These are phyloP conservation scores for Acanthamoeba comandoni DNA, from an alignment of 208 protist genomes.

Conservation along the genomic window DNA sequence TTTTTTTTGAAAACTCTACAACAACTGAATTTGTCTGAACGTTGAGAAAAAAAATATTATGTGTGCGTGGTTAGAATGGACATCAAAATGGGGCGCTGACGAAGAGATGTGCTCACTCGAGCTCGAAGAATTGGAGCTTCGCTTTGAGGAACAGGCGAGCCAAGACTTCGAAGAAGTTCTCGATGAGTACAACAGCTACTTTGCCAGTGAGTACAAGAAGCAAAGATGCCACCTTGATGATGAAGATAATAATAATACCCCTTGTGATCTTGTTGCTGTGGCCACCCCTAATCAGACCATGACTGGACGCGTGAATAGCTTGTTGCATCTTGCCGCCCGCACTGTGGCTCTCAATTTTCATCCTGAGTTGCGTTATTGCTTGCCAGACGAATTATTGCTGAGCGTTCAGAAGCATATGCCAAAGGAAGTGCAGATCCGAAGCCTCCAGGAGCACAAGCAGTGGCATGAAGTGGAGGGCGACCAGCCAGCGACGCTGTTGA, in stretches of 20 bases:
- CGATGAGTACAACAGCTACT: constrained; percentile 69
- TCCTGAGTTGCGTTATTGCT: constrained; percentile 32
- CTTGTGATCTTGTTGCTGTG: background rate
- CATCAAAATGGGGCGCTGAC: no score
- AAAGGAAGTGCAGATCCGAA: constrained; percentile 51
- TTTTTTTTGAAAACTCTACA: no score
- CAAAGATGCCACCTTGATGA: background rate
- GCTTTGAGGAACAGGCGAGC: constrained; percentile 16
- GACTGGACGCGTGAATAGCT: background rate
- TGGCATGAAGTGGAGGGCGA: background rate
- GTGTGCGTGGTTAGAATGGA: no score
- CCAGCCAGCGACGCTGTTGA: background rate
- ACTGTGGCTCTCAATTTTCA: constrained; percentile 1
- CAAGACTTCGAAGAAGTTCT: constrained; percentile 25
- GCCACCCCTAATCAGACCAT: background rate
- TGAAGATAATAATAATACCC: background rate
- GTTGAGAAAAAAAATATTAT: no score
- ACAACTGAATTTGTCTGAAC: no score
- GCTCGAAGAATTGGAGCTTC: constrained; percentile 37
- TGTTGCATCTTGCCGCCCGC: constrained; percentile 20
- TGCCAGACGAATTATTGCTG: constrained; percentile 26
- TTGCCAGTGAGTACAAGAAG: constrained; percentile 63
- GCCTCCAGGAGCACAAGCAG: constrained; percentile 19
- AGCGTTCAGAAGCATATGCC: constrained; percentile 38
- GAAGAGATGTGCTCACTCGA: background rate